These are phyloP conservation scores for Russula emetica DNA, from an alignment of 768 basidiomycete species.

Conservation along the genomic window DNA sequence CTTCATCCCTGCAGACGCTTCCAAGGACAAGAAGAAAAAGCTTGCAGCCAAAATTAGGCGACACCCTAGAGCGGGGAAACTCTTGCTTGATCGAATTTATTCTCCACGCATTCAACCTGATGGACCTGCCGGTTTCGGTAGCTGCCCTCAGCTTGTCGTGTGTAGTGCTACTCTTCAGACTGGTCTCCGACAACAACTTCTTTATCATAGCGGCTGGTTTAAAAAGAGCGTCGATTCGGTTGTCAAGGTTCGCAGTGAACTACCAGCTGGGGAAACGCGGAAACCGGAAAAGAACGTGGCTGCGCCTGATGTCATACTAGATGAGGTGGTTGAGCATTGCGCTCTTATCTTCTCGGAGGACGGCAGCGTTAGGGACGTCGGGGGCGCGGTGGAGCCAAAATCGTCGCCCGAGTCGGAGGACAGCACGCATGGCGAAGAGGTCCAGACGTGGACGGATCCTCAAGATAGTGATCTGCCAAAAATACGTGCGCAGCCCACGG, in stretches of 20 bases:
- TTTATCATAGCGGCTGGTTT: constrained; percentile 57
- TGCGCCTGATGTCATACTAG: not conserved
- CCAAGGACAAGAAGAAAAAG: constrained; percentile 39
- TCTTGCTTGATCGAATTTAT: constrained; percentile 57
- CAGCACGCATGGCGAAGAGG: constrained; percentile 24
- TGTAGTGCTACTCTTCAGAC: constrained; percentile 67
- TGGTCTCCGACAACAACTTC: constrained; percentile 50
- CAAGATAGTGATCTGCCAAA: constrained; percentile 12
- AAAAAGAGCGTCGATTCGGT: constrained; percentile 21
- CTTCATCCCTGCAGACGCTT: constrained; percentile 44
- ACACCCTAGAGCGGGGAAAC: constrained; percentile 57
- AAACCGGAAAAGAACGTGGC: not conserved
- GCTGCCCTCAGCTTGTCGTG: constrained; percentile 54
- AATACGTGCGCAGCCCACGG: constrained; percentile 13
- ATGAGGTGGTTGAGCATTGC: constrained; percentile 43
- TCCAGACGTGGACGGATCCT: not conserved
- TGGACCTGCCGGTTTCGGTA: constrained; percentile 31
- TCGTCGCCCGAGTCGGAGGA: constrained; percentile 30
- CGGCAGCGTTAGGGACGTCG: constrained; percentile 51
- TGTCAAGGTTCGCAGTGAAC: constrained; percentile 28
- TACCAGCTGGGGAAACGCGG: not conserved
- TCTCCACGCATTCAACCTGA: constrained; percentile 28
- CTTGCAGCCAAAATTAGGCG: constrained; percentile 41
- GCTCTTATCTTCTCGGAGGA: constrained; percentile 57
- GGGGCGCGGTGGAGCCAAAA: constrained; percentile 38